Conservation (phyloP, 2,329 filamentous ascomycete genomes). For the Talaromyces albobiverticillius region DNA sequence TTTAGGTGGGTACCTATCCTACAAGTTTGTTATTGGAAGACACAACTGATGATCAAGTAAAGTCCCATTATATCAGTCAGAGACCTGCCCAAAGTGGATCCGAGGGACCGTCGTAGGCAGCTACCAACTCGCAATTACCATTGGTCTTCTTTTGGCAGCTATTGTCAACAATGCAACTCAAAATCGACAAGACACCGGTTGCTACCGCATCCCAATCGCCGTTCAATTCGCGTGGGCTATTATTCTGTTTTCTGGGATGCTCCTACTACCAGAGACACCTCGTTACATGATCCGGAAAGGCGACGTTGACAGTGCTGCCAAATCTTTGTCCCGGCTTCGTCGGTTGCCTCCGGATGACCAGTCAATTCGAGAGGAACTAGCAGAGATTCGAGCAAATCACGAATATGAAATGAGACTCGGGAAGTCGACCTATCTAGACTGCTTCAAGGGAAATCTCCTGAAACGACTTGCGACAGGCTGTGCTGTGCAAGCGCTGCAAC, state of each 20-base stretch:
- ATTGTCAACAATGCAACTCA: conserved; percentile 66
- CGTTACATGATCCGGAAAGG: conserved; percentile 66
- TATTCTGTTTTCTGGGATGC: conserved; percentile 67
- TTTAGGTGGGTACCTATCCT: conserved; percentile 40
- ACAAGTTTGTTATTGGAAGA: conserved; percentile 27
- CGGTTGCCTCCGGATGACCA: conserved; percentile 58
- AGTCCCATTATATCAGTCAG: conserved; percentile 77
- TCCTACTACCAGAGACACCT: conserved; percentile 74
- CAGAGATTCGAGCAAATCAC: conserved; percentile 50
- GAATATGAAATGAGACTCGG: conserved; percentile 66
- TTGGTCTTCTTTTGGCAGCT: conserved; percentile 57
- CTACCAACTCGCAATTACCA: conserved; percentile 74
- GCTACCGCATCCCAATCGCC: conserved; percentile 74
- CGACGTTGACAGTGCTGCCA: conserved; percentile 61
- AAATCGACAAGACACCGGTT: conserved; percentile 56
- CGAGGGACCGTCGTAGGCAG: conserved; percentile 71
- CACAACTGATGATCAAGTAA: neutral
- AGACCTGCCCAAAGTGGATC: conserved; percentile 72
- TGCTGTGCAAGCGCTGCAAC: conserved; percentile 38
- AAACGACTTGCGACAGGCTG: conserved; percentile 41
- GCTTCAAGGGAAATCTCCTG: conserved; percentile 31
- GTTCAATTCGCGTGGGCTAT: conserved; percentile 72
- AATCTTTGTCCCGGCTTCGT: conserved; percentile 60
- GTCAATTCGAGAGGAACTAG: conserved; percentile 53
- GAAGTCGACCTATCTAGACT: conserved; percentile 34